These are phyloP conservation scores for Deinandra increscens DNA, from an alignment of 129 eudicot genomes.

Conservation along the genomic window DNA sequence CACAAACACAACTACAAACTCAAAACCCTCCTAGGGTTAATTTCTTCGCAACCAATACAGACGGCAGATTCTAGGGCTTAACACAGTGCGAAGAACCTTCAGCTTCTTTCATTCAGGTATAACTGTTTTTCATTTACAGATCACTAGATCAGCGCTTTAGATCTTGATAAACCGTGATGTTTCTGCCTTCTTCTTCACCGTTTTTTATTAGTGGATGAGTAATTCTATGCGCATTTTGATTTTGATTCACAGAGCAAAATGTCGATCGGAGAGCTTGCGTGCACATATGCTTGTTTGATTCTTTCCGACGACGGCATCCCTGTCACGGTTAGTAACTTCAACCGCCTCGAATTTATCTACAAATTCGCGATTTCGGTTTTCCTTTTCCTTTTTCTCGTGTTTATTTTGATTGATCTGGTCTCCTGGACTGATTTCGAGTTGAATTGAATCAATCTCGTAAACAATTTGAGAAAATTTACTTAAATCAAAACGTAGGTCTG, in stretches of 20 bases:
- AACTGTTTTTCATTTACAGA: neutral
- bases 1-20: neutral
- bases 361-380: neutral
- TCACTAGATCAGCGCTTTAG: too few species aligned
- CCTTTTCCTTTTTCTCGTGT: neutral
- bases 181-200: neutral
- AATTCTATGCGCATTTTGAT: neutral
- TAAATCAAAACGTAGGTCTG: too few species aligned
- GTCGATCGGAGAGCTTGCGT: slow-evolving; percentile 42
- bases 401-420: neutral
- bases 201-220: neutral
- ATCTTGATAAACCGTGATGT: neutral
- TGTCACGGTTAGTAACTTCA: slow-evolving; percentile 25
- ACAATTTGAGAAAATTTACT: too few species aligned
- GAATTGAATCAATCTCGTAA: neutral
- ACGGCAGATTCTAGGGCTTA: slow-evolving; percentile 21
- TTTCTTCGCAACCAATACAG: neutral
- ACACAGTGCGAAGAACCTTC: neutral
- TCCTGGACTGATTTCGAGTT: neutral
- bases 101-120: slow-evolving; percentile 19
- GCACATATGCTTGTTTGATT: slow-evolving; percentile 37
- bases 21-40: slow-evolving; percentile 16
- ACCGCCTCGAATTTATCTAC: neutral
- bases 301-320: slow-evolving; percentile 43
- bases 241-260: slow-evolving; percentile 21